phyloP scores from a whole-genome alignment of 176 grass and related monocot species.

The Oryza glumipatula region DNA sequence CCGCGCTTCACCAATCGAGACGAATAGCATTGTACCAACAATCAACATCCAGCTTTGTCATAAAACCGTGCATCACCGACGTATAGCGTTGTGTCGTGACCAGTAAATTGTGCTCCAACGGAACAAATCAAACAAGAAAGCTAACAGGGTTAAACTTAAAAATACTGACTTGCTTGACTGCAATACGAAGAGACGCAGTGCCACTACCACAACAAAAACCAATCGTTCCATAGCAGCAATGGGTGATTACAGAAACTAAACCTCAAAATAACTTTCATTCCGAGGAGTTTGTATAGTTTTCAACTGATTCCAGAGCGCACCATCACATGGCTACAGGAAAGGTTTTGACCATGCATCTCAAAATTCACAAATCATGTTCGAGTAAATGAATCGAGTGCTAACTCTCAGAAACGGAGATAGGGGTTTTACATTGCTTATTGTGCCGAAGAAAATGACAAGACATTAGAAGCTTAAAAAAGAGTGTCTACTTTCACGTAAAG shows the following conservation, averaged over 20 bases:
- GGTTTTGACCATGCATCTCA: slow-evolving; percentile 6
- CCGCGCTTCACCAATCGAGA: too few relatives aligned
- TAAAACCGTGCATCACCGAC: too few relatives aligned
- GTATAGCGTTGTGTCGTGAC: too few relatives aligned
- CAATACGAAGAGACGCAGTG: background rate
- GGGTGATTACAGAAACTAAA: background rate
- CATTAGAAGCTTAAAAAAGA: slow-evolving; percentile 3
- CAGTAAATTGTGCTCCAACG: background rate
- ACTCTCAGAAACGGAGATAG: slow-evolving; percentile 1
- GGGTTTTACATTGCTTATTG: slow-evolving; percentile 47
- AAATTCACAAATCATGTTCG: slow-evolving; percentile 14
- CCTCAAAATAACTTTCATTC: background rate
- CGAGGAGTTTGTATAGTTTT: background rate
- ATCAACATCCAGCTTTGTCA: too few relatives aligned
- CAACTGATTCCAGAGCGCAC: background rate
- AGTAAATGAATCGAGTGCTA: slow-evolving; percentile 28
- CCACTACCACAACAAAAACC: background rate
- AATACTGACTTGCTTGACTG: too few relatives aligned
- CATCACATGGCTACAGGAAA: slow-evolving; percentile 28
- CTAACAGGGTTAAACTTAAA: too few relatives aligned
- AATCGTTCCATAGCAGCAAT: background rate
- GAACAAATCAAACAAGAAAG: background rate
- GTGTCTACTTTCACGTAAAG: slow-evolving; percentile 22
- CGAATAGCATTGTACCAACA: too few relatives aligned
- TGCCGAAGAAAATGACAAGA: slow-evolving; percentile 34